Evolutionary conservation across 305 asterid species (phyloP).

Genomic region (Rubia tinctorum): DNA sequence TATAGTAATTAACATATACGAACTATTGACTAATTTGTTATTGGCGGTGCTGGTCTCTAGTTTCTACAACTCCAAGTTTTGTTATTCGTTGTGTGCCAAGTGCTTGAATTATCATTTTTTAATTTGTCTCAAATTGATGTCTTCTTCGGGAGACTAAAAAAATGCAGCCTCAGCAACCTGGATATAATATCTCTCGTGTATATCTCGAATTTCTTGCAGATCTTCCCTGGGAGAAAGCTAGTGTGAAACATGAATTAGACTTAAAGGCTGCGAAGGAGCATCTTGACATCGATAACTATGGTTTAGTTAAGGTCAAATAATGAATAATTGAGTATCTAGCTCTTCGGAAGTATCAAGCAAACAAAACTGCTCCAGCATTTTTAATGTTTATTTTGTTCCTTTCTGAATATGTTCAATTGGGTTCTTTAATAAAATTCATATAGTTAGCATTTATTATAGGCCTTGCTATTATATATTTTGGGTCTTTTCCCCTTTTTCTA

Average conservation of each 20-base stretch:
- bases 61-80: neutral
- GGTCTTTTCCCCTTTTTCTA: too few relatives aligned
- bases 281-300: slow-evolving; percentile 64
- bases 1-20: neutral
- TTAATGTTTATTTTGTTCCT: too few relatives aligned
- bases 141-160: slow-evolving; percentile 81
- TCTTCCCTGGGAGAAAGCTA: slow-evolving; percentile 92
- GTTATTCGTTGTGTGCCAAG: neutral
- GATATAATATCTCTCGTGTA: slow-evolving; percentile 88
- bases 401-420: too few relatives aligned
- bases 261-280: slow-evolving; percentile 89
- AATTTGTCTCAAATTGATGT: slow-evolving; percentile 23
- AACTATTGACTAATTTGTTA: neutral
- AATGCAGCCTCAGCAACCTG: slow-evolving; percentile 99
- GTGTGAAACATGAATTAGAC: slow-evolving; percentile 80
- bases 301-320: too few relatives aligned
- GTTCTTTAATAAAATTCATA: too few relatives aligned
- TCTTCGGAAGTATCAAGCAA: slow-evolving; percentile 21
- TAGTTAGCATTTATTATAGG: too few relatives aligned
- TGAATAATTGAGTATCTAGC: too few relatives aligned
- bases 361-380: neutral
- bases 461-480: too few relatives aligned
- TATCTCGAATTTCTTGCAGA: slow-evolving; percentile 99
- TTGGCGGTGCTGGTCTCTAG: neutral
- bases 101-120: slow-evolving; percentile 5